Evolutionary conservation across 768 basidiomycete species (phyloP).

Genomic region (Leccinum subtestaceum): DNA sequence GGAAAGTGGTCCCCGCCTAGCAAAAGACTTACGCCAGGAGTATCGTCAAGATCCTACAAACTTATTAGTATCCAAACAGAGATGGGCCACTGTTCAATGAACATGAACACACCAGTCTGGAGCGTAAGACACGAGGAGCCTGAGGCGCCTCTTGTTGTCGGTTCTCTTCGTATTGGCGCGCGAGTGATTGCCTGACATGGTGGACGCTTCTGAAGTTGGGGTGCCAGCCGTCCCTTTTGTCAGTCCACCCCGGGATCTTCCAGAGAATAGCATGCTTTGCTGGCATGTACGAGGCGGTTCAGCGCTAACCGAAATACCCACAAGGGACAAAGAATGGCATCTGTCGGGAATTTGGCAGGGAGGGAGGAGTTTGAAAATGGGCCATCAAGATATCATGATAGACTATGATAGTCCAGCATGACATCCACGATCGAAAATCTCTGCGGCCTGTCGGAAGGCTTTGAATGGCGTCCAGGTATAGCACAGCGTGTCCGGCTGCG

Average conservation of each 20-base stretch:
- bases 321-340: too few species aligned
- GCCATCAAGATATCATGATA: background rate
- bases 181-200: slow-evolving; percentile 18
- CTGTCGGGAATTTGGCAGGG: too few species aligned
- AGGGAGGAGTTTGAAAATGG: background rate
- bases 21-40: slow-evolving; percentile 51
- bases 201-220: background rate
- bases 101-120: slow-evolving; percentile 67
- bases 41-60: slow-evolving; percentile 63
- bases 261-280: background rate
- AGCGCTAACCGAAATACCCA: too few species aligned
- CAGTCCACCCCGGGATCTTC: background rate
- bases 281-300: background rate
- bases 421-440: slow-evolving; percentile 12
- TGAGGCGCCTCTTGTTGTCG: slow-evolving; percentile 31
- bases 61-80: background rate
- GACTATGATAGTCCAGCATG: slow-evolving; percentile 17
- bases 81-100: background rate
- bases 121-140: slow-evolving; percentile 60
- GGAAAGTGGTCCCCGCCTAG: background rate
- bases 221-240: background rate
- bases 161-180: slow-evolving; percentile 15
- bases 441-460: slow-evolving; percentile 23
- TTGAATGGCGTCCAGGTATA: slow-evolving; percentile 55
- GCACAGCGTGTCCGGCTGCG: background rate